Conservation (phyloP, 2,329 filamentous ascomycete species). For the Eutypella sp. region DNA sequence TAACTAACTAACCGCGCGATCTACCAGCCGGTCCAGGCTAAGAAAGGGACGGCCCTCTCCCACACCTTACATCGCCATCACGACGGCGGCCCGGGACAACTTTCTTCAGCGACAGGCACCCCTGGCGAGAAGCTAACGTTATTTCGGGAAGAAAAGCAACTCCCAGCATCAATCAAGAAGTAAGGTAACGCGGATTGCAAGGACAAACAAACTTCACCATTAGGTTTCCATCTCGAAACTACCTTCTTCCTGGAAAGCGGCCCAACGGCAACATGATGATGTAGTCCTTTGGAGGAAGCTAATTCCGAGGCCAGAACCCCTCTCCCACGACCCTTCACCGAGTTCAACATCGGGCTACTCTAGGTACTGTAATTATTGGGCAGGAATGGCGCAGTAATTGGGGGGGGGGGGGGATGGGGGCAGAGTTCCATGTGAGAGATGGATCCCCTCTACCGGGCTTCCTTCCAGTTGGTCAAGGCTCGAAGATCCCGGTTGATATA, state of each 20-base stretch:
- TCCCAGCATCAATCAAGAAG: neutral
- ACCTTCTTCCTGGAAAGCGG: neutral
- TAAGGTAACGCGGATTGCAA: constrained; percentile 5
- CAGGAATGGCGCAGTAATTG: constrained; percentile 30
- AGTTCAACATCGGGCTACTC: constrained; percentile 23
- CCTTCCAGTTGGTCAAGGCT: constrained; percentile 40
- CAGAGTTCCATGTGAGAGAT: constrained; percentile 34
- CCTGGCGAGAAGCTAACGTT: neutral
- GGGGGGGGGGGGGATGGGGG: too few relatives aligned
- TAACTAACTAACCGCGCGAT: neutral
- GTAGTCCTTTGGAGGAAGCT: constrained; percentile 33
- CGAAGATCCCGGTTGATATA: constrained; percentile 24
- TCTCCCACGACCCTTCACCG: constrained; percentile 16
- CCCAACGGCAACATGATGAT: constrained; percentile 10
- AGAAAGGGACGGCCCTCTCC: constrained; percentile 1
- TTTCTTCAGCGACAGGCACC: neutral
- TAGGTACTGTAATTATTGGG: too few relatives aligned
- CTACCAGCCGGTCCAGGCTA: neutral
- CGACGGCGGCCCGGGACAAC: neutral
- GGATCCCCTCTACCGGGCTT: constrained; percentile 32
- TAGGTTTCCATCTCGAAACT: neutral
- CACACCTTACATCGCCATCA: neutral
- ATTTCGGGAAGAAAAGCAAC: neutral
- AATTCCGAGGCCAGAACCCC: constrained; percentile 28
- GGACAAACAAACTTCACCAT: neutral